These are phyloP conservation scores for Cutaneotrichosporon sp. DNA, from an alignment of 1,284 basidiomycete species.

Conservation along the genomic window DNA sequence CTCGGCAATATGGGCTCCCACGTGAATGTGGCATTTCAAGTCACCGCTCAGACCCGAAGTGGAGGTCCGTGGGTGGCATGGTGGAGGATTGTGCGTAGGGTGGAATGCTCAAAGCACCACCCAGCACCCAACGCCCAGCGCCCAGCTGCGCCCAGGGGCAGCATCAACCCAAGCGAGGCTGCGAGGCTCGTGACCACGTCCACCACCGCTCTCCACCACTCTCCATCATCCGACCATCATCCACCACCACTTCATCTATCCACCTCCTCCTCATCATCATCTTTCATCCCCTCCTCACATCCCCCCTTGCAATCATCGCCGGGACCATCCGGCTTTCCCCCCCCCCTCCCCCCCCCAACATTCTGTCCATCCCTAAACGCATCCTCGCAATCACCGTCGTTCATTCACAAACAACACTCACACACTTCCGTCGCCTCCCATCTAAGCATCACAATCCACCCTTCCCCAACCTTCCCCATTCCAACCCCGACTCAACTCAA, in stretches of 20 bases:
- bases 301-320: constrained; percentile 1
- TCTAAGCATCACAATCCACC: not conserved
- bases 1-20: no score
- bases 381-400: not conserved
- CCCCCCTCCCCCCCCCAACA: not conserved
- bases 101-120: not conserved
- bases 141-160: no score
- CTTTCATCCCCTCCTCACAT: not conserved
- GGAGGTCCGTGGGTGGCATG: no score
- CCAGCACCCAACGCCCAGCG: not conserved
- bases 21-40: no score
- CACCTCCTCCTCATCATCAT: not conserved
- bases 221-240: not conserved
- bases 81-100: no score
- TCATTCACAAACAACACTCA: constrained; percentile 2
- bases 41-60: no score
- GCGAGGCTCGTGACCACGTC: not conserved
- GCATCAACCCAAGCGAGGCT: no score
- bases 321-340: constrained; percentile 2
- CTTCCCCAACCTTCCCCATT: not conserved
- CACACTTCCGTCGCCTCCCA: no score
- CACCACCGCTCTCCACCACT: not conserved
- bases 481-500: not conserved
- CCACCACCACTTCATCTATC: no score
- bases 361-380: not conserved